These are phyloP conservation scores for Agarophyton chilense DNA, from an alignment of 23 red algal genomes.

Conservation along the genomic window DNA sequence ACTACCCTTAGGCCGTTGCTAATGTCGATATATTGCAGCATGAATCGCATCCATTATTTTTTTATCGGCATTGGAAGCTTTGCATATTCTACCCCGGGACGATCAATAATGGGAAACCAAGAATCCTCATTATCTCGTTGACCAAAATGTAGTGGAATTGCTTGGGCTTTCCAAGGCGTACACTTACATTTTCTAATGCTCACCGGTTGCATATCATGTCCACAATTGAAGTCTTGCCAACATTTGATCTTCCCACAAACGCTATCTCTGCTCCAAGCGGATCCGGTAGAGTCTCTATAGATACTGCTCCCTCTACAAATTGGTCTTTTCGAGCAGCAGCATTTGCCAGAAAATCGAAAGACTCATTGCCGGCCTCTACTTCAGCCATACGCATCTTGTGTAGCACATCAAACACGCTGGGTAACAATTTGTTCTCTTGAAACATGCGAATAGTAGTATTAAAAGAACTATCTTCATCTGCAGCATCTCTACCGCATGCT, in stretches of 20 bases:
- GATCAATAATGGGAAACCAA: conserved; percentile 85
- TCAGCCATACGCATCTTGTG: conserved; percentile 60
- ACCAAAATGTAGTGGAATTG: conserved; percentile 96
- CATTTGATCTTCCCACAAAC: conserved; percentile 93
- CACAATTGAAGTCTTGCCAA: conserved; percentile 90
- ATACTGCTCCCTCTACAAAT: conserved; percentile 90
- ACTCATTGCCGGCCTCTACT: conserved; percentile 48
- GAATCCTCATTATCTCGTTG: conserved; percentile 56
- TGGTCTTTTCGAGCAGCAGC: conserved; percentile 74
- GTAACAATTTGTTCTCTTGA: conserved; percentile 49
- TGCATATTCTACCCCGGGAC: conserved; percentile 90
- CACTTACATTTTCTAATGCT: conserved; percentile 80
- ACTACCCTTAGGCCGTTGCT: conserved; percentile 67
- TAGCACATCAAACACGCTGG: conserved; percentile 69
- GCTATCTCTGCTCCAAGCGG: conserved; percentile 69
- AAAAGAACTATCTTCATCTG: conserved; percentile 9
- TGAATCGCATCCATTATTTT: conserved; percentile 75
- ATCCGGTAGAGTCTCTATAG: conserved; percentile 84
- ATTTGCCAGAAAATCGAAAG: conserved; percentile 78
- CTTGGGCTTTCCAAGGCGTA: conserved; percentile 86
- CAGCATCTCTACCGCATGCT: neutral
- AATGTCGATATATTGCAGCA: conserved; percentile 66
- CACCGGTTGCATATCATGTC: conserved; percentile 83
- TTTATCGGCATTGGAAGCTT: conserved; percentile 70
- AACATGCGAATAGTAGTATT: conserved; percentile 60